These are phyloP conservation scores for Picochlorum sp. DNA, from an alignment of 139 green algal genomes.

Conservation along the genomic window DNA sequence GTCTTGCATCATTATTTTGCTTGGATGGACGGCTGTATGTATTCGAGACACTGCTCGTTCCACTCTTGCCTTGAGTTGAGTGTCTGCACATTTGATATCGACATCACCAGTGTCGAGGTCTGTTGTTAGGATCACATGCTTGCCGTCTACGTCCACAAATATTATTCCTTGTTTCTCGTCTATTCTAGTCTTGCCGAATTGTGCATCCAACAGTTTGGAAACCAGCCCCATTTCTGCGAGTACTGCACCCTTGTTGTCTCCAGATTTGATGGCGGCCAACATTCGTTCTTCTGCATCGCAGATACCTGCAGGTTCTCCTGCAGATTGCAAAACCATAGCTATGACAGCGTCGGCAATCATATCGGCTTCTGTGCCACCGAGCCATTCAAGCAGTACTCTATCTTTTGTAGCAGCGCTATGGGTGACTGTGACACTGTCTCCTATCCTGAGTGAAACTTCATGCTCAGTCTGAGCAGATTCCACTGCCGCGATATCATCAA, in stretches of 20 bases:
- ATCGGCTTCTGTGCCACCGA: constrained; percentile 69
- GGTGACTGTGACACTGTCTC: constrained; percentile 25
- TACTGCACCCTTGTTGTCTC: constrained; percentile 34
- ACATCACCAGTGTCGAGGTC: constrained; percentile 10
- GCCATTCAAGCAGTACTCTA: constrained; percentile 79
- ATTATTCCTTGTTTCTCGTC: constrained; percentile 37
- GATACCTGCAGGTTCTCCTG: constrained; percentile 39
- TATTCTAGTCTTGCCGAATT: constrained; percentile 62
- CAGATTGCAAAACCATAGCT: constrained; percentile 71
- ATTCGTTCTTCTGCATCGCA: constrained; percentile 36
- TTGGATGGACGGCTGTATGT: constrained; percentile 38
- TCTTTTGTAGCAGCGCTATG: constrained; percentile 14
- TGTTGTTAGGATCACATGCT: constrained; percentile 37
- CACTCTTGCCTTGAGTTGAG: constrained; percentile 41
- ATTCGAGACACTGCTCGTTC: constrained; percentile 49
- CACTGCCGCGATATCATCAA: constrained; percentile 52
- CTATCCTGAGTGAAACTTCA: constrained; percentile 24
- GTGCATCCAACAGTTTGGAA: constrained; percentile 52
- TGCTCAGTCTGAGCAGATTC: not conserved
- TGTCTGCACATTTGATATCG: constrained; percentile 60
- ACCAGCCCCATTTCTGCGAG: constrained; percentile 52
- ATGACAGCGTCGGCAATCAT: constrained; percentile 89
- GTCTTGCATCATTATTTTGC: not conserved
- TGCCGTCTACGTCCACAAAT: constrained; percentile 40
- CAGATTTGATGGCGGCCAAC: constrained; percentile 16